phyloP scores from a whole-genome alignment of 2,329 filamentous ascomycete genomes.

The Fusarium udum region DNA sequence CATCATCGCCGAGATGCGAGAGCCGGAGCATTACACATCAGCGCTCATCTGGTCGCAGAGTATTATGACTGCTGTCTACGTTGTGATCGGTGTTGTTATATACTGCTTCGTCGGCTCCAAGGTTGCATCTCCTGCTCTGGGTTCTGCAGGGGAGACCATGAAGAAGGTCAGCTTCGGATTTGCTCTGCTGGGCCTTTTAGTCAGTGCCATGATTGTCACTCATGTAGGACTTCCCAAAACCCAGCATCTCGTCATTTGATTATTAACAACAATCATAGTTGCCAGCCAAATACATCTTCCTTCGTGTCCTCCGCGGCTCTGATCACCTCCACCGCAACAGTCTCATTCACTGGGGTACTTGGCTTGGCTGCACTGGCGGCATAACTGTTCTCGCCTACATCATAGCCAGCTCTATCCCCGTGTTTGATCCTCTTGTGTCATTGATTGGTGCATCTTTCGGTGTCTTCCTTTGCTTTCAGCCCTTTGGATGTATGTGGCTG shows the following conservation, averaged over 20 bases:
- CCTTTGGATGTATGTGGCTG: conserved; percentile 32
- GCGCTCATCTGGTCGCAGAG: conserved; percentile 42
- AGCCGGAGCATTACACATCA: conserved; percentile 43
- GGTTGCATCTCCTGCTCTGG: conserved; percentile 58
- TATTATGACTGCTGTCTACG: conserved; percentile 46
- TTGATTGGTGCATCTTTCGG: conserved; percentile 29
- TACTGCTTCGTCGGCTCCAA: conserved; percentile 58
- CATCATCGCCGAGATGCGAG: conserved; percentile 48
- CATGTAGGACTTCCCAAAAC: conserved; percentile 36
- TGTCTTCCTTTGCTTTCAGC: conserved; percentile 34
- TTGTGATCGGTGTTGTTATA: conserved; percentile 50
- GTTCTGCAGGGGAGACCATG: conserved; percentile 52
- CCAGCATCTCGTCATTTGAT: not conserved
- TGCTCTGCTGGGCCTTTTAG: conserved; percentile 46
- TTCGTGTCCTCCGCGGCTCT: conserved; percentile 43
- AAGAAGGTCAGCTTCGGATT: conserved; percentile 58
- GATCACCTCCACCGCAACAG: conserved; percentile 44
- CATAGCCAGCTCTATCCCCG: conserved; percentile 30
- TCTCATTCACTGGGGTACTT: conserved; percentile 43
- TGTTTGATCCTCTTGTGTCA: conserved; percentile 28
- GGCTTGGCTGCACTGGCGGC: conserved; percentile 35
- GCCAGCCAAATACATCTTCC: conserved; percentile 45
- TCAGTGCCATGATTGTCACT: conserved; percentile 41
- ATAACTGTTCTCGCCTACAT: conserved; percentile 25
- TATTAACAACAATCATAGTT: conserved; percentile 1